These are phyloP conservation scores for Rasamsonia emersonii DNA, from an alignment of 2,329 filamentous ascomycete genomes.

Conservation along the genomic window DNA sequence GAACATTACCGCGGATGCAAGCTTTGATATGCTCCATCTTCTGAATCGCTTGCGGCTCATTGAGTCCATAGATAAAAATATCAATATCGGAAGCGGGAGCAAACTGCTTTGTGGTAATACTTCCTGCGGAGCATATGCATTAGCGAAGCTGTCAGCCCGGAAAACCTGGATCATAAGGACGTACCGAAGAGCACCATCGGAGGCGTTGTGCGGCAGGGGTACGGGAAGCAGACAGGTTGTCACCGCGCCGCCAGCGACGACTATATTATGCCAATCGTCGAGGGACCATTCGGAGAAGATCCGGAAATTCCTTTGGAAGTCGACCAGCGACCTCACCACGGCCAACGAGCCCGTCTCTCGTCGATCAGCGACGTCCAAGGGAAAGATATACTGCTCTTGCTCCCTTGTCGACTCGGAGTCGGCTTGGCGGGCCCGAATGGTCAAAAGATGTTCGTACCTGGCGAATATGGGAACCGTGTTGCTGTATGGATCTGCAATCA, in stretches of 20 bases:
- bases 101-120: conserved; percentile 74
- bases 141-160: no score
- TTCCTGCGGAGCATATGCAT: no score
- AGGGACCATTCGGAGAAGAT: conserved; percentile 74
- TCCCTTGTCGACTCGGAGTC: conserved; percentile 18
- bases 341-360: conserved; percentile 56
- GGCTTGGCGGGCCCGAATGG: conserved; percentile 26
- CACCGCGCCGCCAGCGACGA: conserved; percentile 72
- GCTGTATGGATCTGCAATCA: no score
- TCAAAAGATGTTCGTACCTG: no score
- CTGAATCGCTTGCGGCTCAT: conserved; percentile 65
- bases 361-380: conserved; percentile 43
- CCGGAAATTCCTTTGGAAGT: conserved; percentile 71
- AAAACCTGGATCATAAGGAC: no score
- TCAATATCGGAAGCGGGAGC: conserved; percentile 82
- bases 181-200: conserved; percentile 54
- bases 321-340: conserved; percentile 56
- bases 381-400: conserved; percentile 27
- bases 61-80: conserved; percentile 73
- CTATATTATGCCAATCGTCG: conserved; percentile 70
- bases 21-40: conserved; percentile 79
- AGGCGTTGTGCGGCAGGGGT: conserved; percentile 51
- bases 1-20: conserved; percentile 62
- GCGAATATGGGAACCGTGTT: no score
- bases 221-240: conserved; percentile 70